A percentile compares a stretch with the other conserved stretches of the same genome.
Conservation (phyloP, 441 rosid genomes). For the Flueggea neowawraea region DNA sequence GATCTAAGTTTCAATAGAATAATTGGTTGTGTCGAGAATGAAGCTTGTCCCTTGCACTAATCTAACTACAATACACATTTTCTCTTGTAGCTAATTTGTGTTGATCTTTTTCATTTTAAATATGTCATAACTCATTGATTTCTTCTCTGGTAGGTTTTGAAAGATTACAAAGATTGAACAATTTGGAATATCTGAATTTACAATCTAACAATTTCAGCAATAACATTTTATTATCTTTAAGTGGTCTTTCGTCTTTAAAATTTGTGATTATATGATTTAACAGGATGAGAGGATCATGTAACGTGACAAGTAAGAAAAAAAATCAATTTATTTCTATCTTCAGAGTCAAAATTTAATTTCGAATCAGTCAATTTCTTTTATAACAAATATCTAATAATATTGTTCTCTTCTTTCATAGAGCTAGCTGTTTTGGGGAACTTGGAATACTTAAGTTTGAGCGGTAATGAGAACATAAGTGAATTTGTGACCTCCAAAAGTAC, state of each 20-base stretch:
- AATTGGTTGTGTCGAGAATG: no score
- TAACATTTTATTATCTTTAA: conserved; percentile 15
- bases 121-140: no score
- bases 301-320: no score
- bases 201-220: neutral
- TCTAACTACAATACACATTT: no score
- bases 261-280: neutral
- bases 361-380: no score
- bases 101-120: neutral
- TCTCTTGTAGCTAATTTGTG: neutral
- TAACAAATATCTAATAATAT: neutral
- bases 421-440: neutral
- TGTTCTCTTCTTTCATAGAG: neutral
- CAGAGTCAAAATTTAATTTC: no score
- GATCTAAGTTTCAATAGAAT: no score
- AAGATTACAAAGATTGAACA: neutral
- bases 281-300: no score
- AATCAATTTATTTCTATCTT: no score
- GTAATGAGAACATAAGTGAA: neutral
- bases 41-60: no score
- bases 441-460: neutral
- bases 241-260: conserved; percentile 18
- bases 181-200: conserved; percentile 4
- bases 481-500: neutral
- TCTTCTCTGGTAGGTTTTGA: neutral